Evolutionary conservation across 192 early-diverging fungal genomes (phyloP).

Genomic region (Coemansia sp.): DNA sequence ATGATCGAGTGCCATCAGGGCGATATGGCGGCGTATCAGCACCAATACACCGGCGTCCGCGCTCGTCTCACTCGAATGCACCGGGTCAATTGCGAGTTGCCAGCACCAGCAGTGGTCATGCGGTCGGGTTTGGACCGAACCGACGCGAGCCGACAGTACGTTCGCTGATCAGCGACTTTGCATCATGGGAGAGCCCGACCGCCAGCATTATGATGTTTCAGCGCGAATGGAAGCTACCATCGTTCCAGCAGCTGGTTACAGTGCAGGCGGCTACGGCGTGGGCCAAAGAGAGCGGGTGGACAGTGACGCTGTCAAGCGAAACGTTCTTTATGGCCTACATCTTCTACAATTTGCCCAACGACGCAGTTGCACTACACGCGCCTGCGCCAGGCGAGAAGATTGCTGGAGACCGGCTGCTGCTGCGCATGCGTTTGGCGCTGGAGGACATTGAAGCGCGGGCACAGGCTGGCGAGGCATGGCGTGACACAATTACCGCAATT

Average conservation of each 20-base stretch:
- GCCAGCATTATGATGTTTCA: conserved; percentile 57
- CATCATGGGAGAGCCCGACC: conserved; percentile 49
- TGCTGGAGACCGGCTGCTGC: conserved; percentile 47
- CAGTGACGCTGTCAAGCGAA: conserved; percentile 52
- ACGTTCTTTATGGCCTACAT: conserved; percentile 54
- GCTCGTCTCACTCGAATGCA: conserved; percentile 48
- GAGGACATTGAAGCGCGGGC: conserved; percentile 46
- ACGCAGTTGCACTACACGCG: conserved; percentile 23
- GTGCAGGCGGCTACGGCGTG: conserved; percentile 42
- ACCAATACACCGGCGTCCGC: conserved; percentile 28
- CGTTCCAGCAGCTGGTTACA: conserved; percentile 51
- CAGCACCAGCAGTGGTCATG: conserved; percentile 21
- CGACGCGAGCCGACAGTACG: conserved; percentile 45
- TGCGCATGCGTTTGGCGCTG: conserved; percentile 54
- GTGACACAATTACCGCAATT: conserved; percentile 50
- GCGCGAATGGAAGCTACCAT: conserved; percentile 57
- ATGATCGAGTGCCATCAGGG: conserved; percentile 7
- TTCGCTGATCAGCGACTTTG: conserved; percentile 51
- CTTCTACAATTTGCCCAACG: conserved; percentile 45
- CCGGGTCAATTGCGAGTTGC: conserved; percentile 25
- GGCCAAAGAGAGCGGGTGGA: conserved; percentile 48
- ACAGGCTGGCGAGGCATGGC: conserved; percentile 46
- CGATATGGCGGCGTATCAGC: conserved; percentile 14
- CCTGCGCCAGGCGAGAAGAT: conserved; percentile 33
- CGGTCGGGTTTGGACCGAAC: conserved; percentile 23